Evolutionary conservation across 1,284 basidiomycete genomes (phyloP).

Genomic region (Rugiboletus extremiorientalis): DNA sequence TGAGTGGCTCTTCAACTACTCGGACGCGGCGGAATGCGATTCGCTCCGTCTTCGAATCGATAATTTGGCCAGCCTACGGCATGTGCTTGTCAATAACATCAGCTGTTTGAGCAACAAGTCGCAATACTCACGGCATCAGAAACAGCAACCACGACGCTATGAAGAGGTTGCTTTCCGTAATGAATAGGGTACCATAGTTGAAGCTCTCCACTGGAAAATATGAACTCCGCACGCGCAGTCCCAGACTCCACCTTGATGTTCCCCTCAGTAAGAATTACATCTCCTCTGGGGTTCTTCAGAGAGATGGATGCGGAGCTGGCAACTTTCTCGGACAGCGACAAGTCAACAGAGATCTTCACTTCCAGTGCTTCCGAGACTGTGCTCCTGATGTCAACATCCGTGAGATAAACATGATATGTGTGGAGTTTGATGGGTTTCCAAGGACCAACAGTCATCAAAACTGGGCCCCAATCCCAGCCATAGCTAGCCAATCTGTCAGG

Average conservation of each 20-base stretch:
- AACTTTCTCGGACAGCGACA: slow-evolving; percentile 42
- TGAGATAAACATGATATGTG: slow-evolving; percentile 61
- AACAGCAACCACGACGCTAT: slow-evolving; percentile 57
- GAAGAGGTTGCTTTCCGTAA: slow-evolving; percentile 79
- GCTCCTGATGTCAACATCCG: slow-evolving; percentile 59
- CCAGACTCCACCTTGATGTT: slow-evolving; percentile 42
- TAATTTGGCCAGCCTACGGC: slow-evolving; percentile 44
- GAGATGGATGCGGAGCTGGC: slow-evolving; percentile 44
- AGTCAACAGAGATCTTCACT: slow-evolving; percentile 47
- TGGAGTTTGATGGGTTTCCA: slow-evolving; percentile 79
- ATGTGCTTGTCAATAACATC: background rate
- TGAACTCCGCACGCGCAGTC: slow-evolving; percentile 45
- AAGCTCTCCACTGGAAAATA: slow-evolving; percentile 53
- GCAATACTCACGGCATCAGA: slow-evolving; percentile 45
- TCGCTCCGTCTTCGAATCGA: slow-evolving; percentile 55
- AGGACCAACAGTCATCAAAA: slow-evolving; percentile 76
- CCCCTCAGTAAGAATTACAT: slow-evolving; percentile 38
- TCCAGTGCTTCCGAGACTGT: slow-evolving; percentile 53
- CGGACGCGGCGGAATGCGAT: slow-evolving; percentile 76
- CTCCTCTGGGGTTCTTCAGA: slow-evolving; percentile 50
- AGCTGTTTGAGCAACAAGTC: background rate
- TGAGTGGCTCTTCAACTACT: slow-evolving; percentile 73
- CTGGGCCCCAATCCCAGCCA: slow-evolving; percentile 86
- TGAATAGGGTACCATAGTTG: slow-evolving; percentile 85
- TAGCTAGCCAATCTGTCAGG: slow-evolving; percentile 49